phyloP scores from a whole-genome alignment of 257 asterid species.

The Nicotiana paniculata region DNA sequence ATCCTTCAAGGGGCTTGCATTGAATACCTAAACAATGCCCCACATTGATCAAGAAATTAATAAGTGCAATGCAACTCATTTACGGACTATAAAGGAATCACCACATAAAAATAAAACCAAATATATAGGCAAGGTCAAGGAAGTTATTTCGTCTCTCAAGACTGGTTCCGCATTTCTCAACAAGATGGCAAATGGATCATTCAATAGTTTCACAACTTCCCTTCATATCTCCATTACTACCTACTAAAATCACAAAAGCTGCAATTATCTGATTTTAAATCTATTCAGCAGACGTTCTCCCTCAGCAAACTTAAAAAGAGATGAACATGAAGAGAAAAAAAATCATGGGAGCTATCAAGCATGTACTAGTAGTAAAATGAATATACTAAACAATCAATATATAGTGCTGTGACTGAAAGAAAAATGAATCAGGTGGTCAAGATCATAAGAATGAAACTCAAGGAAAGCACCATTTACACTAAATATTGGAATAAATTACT shows the following conservation, averaged over 20 bases:
- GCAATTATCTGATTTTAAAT: too few species aligned
- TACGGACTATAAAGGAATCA: neutral
- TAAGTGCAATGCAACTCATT: neutral
- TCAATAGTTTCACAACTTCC: neutral
- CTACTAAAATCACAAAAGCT: neutral
- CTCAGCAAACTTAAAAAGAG: neutral
- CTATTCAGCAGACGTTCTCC: neutral
- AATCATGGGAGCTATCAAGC: neutral
- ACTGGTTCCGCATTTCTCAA: neutral
- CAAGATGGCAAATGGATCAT: neutral
- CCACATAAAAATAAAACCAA: neutral
- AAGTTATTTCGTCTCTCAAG: neutral
- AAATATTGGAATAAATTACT: slow-evolving; percentile 1
- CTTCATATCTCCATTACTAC: neutral
- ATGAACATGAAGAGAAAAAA: neutral
- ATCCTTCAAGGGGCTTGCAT: neutral
- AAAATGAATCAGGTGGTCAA: neutral
- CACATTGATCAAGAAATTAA: neutral
- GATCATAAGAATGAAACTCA: neutral
- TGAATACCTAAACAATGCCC: neutral
- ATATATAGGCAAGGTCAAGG: neutral
- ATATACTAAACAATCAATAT: neutral
- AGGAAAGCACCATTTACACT: neutral
- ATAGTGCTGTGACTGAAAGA: neutral
- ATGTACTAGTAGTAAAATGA: neutral